phyloP scores from a whole-genome alignment of 2,329 filamentous ascomycete species.

The Salinomyces thailandicus region DNA sequence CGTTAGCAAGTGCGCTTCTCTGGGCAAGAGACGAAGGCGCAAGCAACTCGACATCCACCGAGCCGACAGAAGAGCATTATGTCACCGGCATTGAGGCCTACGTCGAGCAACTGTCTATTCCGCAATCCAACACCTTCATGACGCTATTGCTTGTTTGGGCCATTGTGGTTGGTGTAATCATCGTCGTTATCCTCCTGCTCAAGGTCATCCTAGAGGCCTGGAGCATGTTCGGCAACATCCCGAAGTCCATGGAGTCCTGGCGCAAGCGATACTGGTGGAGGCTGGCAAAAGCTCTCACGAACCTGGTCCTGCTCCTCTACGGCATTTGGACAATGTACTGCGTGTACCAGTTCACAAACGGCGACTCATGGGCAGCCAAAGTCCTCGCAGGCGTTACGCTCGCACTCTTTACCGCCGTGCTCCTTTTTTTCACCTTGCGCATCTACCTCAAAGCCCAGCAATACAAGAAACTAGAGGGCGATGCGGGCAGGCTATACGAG shows the following conservation, averaged over 20 bases:
- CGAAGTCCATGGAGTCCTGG: conserved; percentile 68
- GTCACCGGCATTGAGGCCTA: conserved; percentile 73
- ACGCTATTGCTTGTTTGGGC: conserved; percentile 81
- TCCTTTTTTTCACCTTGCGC: conserved; percentile 74
- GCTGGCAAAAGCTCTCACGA: conserved; percentile 78
- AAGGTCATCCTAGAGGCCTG: conserved; percentile 87
- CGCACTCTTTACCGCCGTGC: conserved; percentile 63
- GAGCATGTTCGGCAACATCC: conserved; percentile 82
- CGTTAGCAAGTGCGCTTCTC: conserved; percentile 16
- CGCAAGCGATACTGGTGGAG: conserved; percentile 94
- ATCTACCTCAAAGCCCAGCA: conserved; percentile 68
- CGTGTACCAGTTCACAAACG: conserved; percentile 85
- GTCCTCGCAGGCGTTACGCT: conserved; percentile 72
- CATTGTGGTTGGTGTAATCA: conserved; percentile 73
- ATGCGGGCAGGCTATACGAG: conserved; percentile 64
- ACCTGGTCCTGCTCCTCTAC: conserved; percentile 82
- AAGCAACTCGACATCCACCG: conserved; percentile 11
- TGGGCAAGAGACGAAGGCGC: conserved; percentile 20
- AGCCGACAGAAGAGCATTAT: conserved; percentile 39
- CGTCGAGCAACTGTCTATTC: conserved; percentile 74
- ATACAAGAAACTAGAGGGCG: conserved; percentile 66
- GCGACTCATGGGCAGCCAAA: conserved; percentile 91
- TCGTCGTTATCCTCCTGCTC: conserved; percentile 74
- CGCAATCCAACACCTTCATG: conserved; percentile 90
- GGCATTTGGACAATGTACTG: conserved; percentile 94